Evolutionary conservation across 139 green algal genomes (phyloP).

Genomic region (Mesotaenium endlicherianum): DNA sequence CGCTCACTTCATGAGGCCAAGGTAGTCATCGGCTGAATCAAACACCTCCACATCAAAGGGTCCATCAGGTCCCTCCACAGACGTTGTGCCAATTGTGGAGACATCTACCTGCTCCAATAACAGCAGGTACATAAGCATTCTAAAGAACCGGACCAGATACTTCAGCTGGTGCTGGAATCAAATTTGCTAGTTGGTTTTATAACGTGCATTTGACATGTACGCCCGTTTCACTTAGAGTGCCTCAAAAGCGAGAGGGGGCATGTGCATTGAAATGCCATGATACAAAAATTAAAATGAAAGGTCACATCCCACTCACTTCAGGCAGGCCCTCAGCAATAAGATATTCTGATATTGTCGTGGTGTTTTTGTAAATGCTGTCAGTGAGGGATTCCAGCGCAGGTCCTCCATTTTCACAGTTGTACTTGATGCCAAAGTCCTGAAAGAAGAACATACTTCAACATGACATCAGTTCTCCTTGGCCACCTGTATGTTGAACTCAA

Average conservation of each 20-base stretch:
- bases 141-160: not conserved
- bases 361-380: constrained; percentile 79
- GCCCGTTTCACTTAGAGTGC: too few species aligned
- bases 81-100: not conserved
- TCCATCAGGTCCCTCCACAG: constrained; percentile 26
- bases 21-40: constrained; percentile 47
- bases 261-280: too few species aligned
- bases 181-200: too few species aligned
- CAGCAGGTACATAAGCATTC: not conserved
- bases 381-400: constrained; percentile 53
- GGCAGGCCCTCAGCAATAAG: constrained; percentile 82
- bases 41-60: constrained; percentile 53
- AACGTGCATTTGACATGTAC: too few species aligned
- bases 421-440: constrained; percentile 62
- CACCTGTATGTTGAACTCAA: too few species aligned
- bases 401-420: constrained; percentile 57
- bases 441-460: too few species aligned
- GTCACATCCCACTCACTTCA: constrained; percentile 37
- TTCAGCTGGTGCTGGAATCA: too few species aligned
- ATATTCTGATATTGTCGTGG: constrained; percentile 74
- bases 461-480: too few species aligned
- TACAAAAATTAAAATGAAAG: too few species aligned
- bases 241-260: too few species aligned
- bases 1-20: constrained; percentile 54
- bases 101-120: constrained; percentile 39